Evolutionary conservation across 2,329 filamentous ascomycete species (phyloP).

Genomic region (Exutisphaerella laricina): DNA sequence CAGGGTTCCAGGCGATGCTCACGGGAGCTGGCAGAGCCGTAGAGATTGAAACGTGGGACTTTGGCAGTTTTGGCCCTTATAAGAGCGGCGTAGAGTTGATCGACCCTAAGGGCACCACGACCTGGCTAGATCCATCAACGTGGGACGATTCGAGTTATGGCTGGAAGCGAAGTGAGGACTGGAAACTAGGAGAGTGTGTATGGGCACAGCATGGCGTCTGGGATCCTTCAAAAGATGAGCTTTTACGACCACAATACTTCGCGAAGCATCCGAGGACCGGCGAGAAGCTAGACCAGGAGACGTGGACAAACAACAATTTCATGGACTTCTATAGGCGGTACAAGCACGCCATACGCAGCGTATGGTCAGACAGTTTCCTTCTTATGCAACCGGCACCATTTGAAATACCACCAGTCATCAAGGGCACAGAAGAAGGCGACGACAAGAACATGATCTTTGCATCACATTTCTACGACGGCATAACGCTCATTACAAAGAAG

Average conservation of each 20-base stretch:
- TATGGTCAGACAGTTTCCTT: constrained; percentile 78
- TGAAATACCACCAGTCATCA: constrained; percentile 83
- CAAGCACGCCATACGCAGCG: constrained; percentile 63
- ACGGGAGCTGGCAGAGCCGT: constrained; percentile 86
- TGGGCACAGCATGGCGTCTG: constrained; percentile 98
- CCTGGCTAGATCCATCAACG: constrained; percentile 70
- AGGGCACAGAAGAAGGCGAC: constrained; percentile 73
- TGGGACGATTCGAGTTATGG: constrained; percentile 86
- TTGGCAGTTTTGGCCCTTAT: constrained; percentile 86
- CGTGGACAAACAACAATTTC: constrained; percentile 88
- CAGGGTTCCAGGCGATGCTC: constrained; percentile 87
- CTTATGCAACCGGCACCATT: constrained; percentile 88
- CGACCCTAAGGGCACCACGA: constrained; percentile 77
- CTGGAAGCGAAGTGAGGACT: constrained; percentile 79
- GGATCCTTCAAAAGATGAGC: constrained; percentile 71
- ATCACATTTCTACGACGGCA: constrained; percentile 93
- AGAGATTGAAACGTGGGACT: constrained; percentile 87
- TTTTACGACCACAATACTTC: constrained; percentile 86
- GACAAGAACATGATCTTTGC: constrained; percentile 87
- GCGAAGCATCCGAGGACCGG: constrained; percentile 69
- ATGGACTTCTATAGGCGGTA: constrained; percentile 79
- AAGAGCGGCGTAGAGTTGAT: constrained; percentile 78
- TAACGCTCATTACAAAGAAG: constrained; percentile 95
- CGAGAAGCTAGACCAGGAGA: constrained; percentile 68
- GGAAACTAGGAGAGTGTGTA: constrained; percentile 89